Evolutionary conservation across 1,284 basidiomycete genomes (phyloP), one percentile per base, ranked within the genome.

Genomic region (Tremellales sp.): DNA sequence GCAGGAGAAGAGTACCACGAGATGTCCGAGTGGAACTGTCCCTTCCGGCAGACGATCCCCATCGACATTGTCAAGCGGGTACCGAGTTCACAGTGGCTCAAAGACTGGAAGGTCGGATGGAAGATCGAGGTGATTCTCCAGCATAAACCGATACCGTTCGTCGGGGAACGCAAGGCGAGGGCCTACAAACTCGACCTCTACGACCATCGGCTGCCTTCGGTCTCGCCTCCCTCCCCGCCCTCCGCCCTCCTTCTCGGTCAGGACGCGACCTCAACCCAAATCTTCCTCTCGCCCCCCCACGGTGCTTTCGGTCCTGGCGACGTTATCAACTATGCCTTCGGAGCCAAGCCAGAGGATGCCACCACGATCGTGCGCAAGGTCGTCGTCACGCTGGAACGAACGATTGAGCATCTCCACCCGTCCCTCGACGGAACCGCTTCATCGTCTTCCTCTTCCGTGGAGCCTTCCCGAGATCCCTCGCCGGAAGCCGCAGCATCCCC

Each of bases 31-130:
- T 70, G 65, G 63, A 40, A 56, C 5, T 25, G 50, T 5, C 51
- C 53, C 1, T 70, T 68, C 49, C 47, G 49, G 14, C 28, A 64
- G 5, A 39, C 50, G 13, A 55, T 70, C n/a, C 68, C 68, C 1
- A 37, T 52, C 12, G 58, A 61, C 5, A 62, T 56, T 0, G 54
- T 50, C 5, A 40, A 48, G 13, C n/a, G 37, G 14, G 56, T 60
- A 4, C 36, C 44, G 18, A 60, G 58, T 25, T 40, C 60, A 8
- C 61, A 63, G 47, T 37, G 42, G 21, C 47, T 60, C 10, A 61
- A 60, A 22, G 66, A 70, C 38, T 65, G 65, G 58, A 61, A 62
- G 33, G 51, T 58, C 3, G 57, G 54, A 10, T 70, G 68, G 68
- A 53, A 56, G 10, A 43, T 70, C n/a, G 63, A 68, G 32, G 47